phyloP scores from a whole-genome alignment of 306 rosid genomes.

The Leucaena leucocephala region DNA sequence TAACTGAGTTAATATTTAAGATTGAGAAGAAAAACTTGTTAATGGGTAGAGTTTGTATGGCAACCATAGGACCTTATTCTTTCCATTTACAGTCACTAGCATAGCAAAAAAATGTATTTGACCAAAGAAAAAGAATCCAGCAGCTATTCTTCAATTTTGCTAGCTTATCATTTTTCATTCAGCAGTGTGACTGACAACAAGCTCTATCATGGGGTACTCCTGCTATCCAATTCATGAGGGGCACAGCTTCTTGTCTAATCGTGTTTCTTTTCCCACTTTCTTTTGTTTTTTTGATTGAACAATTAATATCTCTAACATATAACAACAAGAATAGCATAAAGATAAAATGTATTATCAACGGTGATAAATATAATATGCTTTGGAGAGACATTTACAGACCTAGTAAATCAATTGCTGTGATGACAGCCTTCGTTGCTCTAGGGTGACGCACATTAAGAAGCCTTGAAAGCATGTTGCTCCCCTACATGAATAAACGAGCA shows the following conservation, averaged over 20 bases:
- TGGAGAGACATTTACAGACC: conserved; percentile 53
- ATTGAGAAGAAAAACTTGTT: neutral
- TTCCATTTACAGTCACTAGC: neutral
- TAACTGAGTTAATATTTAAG: conserved; percentile 49
- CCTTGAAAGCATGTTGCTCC: conserved; percentile 91
- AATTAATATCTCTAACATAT: neutral
- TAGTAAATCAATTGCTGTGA: conserved; percentile 92
- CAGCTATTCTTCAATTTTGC: neutral
- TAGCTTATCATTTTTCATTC: neutral
- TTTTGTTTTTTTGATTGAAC: too few relatives aligned
- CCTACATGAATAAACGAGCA: conserved; percentile 46
- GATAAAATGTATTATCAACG: conserved; percentile 17
- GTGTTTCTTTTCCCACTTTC: neutral
- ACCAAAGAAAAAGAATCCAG: neutral
- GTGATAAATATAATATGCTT: neutral
- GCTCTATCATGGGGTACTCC: neutral
- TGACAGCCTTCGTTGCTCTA: conserved; percentile 93
- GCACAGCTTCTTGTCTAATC: neutral
- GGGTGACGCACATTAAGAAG: conserved; percentile 94
- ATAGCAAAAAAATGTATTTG: neutral
- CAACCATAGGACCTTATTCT: neutral
- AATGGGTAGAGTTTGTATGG: neutral
- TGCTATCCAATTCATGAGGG: neutral
- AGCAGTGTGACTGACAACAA: neutral
- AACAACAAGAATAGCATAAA: conserved; percentile 4